Evolutionary conservation across 345 rosid species (phyloP).

Genomic region (Cochlearia excelsa): DNA sequence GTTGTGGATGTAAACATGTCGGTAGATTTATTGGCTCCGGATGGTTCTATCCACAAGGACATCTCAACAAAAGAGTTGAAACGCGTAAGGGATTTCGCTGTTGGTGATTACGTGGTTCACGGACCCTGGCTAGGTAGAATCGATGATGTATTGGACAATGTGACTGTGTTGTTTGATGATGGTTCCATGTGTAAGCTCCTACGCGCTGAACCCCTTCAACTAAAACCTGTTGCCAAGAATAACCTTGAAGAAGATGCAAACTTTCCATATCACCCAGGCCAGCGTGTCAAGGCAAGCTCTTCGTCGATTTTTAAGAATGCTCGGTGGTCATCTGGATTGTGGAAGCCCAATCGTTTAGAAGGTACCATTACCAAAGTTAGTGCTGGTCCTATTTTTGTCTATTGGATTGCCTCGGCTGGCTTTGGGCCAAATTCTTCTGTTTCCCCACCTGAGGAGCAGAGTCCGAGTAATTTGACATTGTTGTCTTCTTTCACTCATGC

Average conservation of each 20-base stretch:
- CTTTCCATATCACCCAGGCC: conserved; percentile 89
- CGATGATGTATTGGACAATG: conserved; percentile 89
- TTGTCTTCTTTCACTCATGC: conserved; percentile 85
- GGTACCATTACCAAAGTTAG: conserved; percentile 92
- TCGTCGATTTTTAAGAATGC: conserved; percentile 82
- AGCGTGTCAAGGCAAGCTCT: conserved; percentile 84
- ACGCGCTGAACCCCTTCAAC: conserved; percentile 79
- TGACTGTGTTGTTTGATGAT: conserved; percentile 91
- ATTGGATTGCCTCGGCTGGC: conserved; percentile 97
- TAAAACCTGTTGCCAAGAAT: conserved; percentile 67
- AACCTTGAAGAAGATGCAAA: conserved; percentile 79
- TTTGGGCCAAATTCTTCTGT: conserved; percentile 82
- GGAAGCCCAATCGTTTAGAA: conserved; percentile 86
- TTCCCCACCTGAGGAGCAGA: conserved; percentile 91
- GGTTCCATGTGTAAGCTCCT: conserved; percentile 84
- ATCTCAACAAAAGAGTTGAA: conserved; percentile 63
- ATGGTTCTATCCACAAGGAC: conserved; percentile 62
- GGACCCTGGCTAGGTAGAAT: conserved; percentile 96
- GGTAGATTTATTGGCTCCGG: conserved; percentile 68
- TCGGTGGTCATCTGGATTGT: conserved; percentile 76
- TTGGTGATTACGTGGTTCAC: conserved; percentile 85
- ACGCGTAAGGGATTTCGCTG: conserved; percentile 83
- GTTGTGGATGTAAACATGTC: conserved; percentile 70
- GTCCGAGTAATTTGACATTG: conserved; percentile 77
- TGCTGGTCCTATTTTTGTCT: conserved; percentile 78